Conservation (phyloP, 1,284 basidiomycete species). For the Jaminaea rosea region DNA sequence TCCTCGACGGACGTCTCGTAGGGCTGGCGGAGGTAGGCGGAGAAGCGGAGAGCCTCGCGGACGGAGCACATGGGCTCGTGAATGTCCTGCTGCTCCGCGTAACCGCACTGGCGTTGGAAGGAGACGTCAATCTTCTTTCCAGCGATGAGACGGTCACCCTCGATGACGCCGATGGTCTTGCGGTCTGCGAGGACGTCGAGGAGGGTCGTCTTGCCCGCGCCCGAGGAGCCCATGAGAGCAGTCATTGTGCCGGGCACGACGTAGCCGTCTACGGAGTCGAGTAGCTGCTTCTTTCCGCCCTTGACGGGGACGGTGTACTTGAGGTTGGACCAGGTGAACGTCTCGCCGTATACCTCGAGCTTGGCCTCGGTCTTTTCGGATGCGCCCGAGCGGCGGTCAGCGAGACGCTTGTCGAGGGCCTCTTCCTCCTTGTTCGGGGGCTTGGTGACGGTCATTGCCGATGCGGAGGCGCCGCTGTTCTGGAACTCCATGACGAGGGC, state of each 20-base stretch:
- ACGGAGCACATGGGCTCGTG: conserved; percentile 77
- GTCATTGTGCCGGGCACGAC: conserved; percentile 71
- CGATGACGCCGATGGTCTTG: conserved; percentile 67
- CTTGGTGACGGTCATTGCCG: conserved; percentile 44
- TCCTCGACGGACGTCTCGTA: conserved; percentile 59
- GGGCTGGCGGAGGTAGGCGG: conserved; percentile 71
- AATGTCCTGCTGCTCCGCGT: conserved; percentile 69
- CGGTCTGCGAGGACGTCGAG: conserved; percentile 75
- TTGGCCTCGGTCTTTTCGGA: conserved; percentile 22
- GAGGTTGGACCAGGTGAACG: conserved; percentile 51
- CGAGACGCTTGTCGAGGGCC: conserved; percentile 25
- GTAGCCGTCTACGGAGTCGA: conserved; percentile 73
- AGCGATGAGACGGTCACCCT: conserved; percentile 68
- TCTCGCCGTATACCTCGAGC: conserved; percentile 24
- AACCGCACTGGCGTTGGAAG: conserved; percentile 60
- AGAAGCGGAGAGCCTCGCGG: conserved; percentile 72
- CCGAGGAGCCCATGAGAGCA: conserved; percentile 64
- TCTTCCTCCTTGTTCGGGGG: conserved; percentile 27
- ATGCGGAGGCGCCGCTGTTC: conserved; percentile 26
- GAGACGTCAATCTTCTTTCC: conserved; percentile 62
- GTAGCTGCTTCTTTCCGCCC: conserved; percentile 56
- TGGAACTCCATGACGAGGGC: conserved; percentile 25
- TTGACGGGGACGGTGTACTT: conserved; percentile 52
- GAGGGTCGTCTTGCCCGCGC: conserved; percentile 56
- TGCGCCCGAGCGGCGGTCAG: conserved; percentile 15